Percentiles rank a stretch among this genome's conserved stretches.
Evolutionary conservation across 306 rosid genomes (phyloP).

Genomic region (Trifolium subterraneum): DNA sequence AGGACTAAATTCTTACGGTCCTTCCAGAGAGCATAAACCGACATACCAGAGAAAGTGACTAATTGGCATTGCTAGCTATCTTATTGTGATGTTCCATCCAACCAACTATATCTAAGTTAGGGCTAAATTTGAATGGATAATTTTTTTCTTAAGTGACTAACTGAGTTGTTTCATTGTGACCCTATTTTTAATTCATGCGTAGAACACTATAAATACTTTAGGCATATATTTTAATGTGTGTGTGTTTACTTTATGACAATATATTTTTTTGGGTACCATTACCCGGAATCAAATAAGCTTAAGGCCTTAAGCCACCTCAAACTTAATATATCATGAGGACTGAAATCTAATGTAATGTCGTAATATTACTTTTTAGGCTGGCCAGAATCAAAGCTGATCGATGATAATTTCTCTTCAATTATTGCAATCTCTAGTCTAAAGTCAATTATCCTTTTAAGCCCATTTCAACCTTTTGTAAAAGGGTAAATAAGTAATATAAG

Average conservation of each 20-base stretch:
- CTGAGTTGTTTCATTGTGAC: not conserved
- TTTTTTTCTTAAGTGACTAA: too few relatives aligned
- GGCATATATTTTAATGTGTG: not conserved
- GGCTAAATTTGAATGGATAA: too few relatives aligned
- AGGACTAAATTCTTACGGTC: too few relatives aligned
- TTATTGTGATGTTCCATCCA: too few relatives aligned
- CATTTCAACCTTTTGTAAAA: slow-evolving; percentile 17
- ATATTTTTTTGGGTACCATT: not conserved
- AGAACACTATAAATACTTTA: not conserved
- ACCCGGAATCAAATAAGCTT: slow-evolving; percentile 16
- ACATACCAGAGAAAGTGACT: too few relatives aligned
- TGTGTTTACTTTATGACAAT: not conserved
- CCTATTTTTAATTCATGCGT: not conserved
- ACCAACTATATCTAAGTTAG: too few relatives aligned
- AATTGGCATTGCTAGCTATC: too few relatives aligned
- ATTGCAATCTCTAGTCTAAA: slow-evolving; percentile 34
- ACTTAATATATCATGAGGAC: not conserved
- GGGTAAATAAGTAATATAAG: slow-evolving; percentile 33
- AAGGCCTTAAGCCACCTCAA: slow-evolving; percentile 1
- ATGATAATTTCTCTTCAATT: slow-evolving; percentile 44
- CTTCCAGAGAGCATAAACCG: too few relatives aligned
- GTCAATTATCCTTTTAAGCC: slow-evolving; percentile 39
- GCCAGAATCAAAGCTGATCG: slow-evolving; percentile 34
- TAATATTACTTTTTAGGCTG: slow-evolving; percentile 2
- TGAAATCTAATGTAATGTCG: not conserved